phyloP scores from a whole-genome alignment of 768 basidiomycete species.

The Termitomyces sp. region DNA sequence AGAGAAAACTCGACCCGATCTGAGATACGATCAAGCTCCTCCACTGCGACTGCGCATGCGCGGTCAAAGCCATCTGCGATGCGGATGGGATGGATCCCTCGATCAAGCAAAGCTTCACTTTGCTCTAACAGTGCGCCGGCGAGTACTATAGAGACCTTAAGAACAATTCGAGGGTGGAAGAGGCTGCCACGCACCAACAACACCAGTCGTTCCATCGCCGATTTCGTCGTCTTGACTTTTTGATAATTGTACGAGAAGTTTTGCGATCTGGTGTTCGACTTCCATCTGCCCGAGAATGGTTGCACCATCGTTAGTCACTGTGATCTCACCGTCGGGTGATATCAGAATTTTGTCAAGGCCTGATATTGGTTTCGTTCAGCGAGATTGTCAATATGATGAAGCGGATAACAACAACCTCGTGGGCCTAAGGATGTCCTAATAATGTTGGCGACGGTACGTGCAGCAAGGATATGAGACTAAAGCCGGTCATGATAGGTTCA shows the following conservation, averaged over 20 bases:
- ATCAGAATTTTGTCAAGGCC: conserved; percentile 95
- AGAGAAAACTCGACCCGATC: conserved; percentile 86
- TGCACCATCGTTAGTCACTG: conserved; percentile 98
- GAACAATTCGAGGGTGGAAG: conserved; percentile 3
- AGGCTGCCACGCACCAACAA: conserved; percentile 74
- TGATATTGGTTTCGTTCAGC: conserved; percentile 28
- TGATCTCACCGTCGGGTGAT: conserved; percentile 97
- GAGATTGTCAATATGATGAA: conserved; percentile 6
- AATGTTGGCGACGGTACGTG: conserved; percentile 91
- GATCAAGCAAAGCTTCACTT: conserved; percentile 93
- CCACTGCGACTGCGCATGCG: conserved; percentile 87
- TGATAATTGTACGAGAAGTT: conserved; percentile 92
- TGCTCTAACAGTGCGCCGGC: conserved; percentile 97
- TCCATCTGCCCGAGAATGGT: conserved; percentile 99
- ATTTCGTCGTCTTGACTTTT: conserved; percentile 99
- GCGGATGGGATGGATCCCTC: conserved; percentile 98
- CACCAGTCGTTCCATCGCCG: conserved; percentile 98
- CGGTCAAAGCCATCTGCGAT: conserved; percentile 99
- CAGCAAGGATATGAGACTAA: conserved; percentile 94
- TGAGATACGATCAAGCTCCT: conserved; percentile 86
- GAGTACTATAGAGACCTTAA: conserved; percentile 56
- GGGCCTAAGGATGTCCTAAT: conserved; percentile 94
- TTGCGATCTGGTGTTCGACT: conserved; percentile 98
- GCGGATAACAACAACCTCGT: conserved; percentile 59
- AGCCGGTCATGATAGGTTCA: conserved; percentile 9